Evolutionary conservation across 495 filamentous ascomycete genomes (phyloP).

Genomic region (Margaritispora aquatica): DNA sequence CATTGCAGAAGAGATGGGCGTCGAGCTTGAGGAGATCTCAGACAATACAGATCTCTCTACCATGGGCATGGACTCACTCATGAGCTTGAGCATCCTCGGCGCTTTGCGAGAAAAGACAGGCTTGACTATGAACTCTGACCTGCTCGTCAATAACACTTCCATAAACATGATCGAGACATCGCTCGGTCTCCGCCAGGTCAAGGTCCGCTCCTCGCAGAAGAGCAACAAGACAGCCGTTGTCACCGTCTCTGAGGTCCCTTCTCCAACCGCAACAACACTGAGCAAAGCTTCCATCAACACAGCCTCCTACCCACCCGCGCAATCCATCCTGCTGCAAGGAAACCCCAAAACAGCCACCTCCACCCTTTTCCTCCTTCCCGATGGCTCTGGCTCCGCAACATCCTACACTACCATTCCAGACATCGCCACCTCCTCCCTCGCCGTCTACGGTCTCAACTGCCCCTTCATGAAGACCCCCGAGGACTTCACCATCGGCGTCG

Average conservation of each 20-base stretch:
- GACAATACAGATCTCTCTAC: slow-evolving; percentile 44
- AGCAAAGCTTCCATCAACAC: neutral
- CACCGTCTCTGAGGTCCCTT: neutral
- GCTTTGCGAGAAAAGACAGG: slow-evolving; percentile 53
- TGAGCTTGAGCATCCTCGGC: slow-evolving; percentile 49
- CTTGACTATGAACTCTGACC: slow-evolving; percentile 38
- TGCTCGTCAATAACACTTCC: slow-evolving; percentile 35
- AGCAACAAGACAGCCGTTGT: slow-evolving; percentile 32
- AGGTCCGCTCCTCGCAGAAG: neutral
- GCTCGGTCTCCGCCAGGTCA: slow-evolving; percentile 28
- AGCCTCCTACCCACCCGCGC: slow-evolving; percentile 20
- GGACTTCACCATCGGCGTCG: slow-evolving; percentile 48
- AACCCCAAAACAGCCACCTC: slow-evolving; percentile 49
- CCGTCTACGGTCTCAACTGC: slow-evolving; percentile 58
- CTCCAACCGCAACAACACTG: neutral
- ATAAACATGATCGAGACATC: slow-evolving; percentile 28
- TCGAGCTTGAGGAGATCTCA: slow-evolving; percentile 56
- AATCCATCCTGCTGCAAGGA: slow-evolving; percentile 57
- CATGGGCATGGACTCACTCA: slow-evolving; percentile 55
- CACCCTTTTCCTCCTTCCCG: slow-evolving; percentile 66
- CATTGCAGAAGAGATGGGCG: slow-evolving; percentile 62
- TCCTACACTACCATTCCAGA: slow-evolving; percentile 52
- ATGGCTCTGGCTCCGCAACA: slow-evolving; percentile 64
- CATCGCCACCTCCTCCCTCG: slow-evolving; percentile 39
- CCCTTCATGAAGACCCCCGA: slow-evolving; percentile 56